Base-by-base conservation (phyloP, 225 moss, liverwort and hornwort genomes). In the Pleurozium schreberi region DNA sequence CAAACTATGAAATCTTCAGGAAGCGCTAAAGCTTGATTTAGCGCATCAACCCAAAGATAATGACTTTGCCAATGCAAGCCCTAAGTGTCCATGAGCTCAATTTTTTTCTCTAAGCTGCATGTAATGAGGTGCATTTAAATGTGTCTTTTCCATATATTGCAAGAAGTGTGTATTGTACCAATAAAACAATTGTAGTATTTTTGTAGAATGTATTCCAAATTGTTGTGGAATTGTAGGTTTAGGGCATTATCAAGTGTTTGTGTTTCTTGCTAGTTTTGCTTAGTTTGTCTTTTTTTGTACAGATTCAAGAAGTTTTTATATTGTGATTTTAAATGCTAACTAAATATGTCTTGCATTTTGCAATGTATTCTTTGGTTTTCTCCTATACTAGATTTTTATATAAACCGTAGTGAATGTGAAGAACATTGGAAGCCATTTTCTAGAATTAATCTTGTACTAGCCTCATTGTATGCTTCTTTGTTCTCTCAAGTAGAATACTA, bases 401-500 rank as follows among this genome's bases (percentile, higher is more conserved):
- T 28, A 16, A 71, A 28, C 0, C 27, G 1, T 16, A 28, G 16
- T 9, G 17, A 16, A 71, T 71, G 26, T 27, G 10, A 73, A 73
- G 4, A 73, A 30, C 30, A 6, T 0, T 0, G 0, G 6, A 73
- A 45, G 6, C 1, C 30, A 45, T 45, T 73, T 45, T 10, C 0
- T 1, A 0, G 0, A 3, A 73, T 45, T 18, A 30, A 18, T 45
- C 30, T 73, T 47, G 11, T 31, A 11, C 10, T 30, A 16, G 27
- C n/a, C n/a, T 71, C 28, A 17, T 73, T 45, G 17, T 28, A 11
- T 74, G 6, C 7, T 74, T 18, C 1, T 47, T 47, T 74, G 0
- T 45, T 18, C 0, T 18, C 0, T 47, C 6, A 45, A 47, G 6
- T 47, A 18, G 5, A 74, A 30, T 17, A 45, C 0, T 3, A 0